phyloP scores from a whole-genome alignment of 495 filamentous ascomycete species.

The Aspergillus heteromorphus region DNA sequence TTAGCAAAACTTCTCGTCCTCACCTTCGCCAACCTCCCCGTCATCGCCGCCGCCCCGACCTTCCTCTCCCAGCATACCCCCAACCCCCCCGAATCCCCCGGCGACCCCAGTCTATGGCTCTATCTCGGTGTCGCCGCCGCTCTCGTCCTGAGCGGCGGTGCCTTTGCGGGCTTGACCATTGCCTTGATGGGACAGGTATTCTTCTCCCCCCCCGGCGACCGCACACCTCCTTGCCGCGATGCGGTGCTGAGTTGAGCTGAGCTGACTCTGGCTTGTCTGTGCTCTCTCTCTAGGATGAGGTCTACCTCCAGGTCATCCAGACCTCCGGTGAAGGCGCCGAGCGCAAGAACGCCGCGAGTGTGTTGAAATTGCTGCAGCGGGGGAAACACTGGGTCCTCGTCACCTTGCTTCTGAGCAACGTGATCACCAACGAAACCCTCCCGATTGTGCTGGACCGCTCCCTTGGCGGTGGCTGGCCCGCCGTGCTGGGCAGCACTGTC shows the following conservation, averaged over 20 bases:
- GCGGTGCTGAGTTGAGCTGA: neutral
- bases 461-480: conserved; percentile 90
- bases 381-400: conserved; percentile 99
- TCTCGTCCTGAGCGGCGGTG: conserved; percentile 81
- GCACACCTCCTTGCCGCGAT: too few relatives aligned
- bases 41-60: conserved; percentile 38
- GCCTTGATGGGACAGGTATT: conserved; percentile 59
- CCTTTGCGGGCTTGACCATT: conserved; percentile 95
- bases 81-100: conserved; percentile 31
- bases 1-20: conserved; percentile 46
- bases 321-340: conserved; percentile 77
- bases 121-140: conserved; percentile 63
- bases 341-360: conserved; percentile 73
- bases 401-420: conserved; percentile 87
- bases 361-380: conserved; percentile 71
- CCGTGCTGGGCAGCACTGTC: conserved; percentile 85
- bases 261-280: neutral
- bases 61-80: conserved; percentile 22
- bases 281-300: conserved; percentile 62
- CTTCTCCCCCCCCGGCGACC: neutral
- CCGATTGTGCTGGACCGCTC: conserved; percentile 93
- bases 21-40: conserved; percentile 37
- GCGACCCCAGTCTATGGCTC: conserved; percentile 60
- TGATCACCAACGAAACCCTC: conserved; percentile 96
- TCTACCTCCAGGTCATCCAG: conserved; percentile 91